phyloP scores from a whole-genome alignment of 2,329 filamentous ascomycete species.

The Xylaria arbuscula region DNA sequence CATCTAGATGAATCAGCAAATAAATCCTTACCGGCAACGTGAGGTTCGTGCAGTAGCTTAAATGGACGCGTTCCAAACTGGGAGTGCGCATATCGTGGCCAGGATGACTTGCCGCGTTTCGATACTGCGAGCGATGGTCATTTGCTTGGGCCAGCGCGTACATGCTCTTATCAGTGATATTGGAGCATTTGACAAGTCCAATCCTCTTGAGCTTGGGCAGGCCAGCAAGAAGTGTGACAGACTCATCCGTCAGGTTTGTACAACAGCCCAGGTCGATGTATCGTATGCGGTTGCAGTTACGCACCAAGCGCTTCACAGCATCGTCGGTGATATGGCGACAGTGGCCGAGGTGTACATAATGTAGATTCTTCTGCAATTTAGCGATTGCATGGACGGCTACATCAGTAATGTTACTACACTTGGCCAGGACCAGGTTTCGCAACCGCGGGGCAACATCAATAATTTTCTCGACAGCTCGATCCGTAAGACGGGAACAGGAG shows the following conservation, averaged over 20 bases:
- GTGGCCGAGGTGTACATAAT: constrained; percentile 96
- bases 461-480: constrained; percentile 88
- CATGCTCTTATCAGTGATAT: constrained; percentile 91
- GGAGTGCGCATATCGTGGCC: constrained; percentile 65
- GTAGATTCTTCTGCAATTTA: constrained; percentile 91
- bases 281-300: constrained; percentile 88
- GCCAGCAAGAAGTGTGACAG: constrained; percentile 83
- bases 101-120: constrained; percentile 60
- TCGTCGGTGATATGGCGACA: constrained; percentile 91
- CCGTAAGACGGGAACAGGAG: constrained; percentile 84
- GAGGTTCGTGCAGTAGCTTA: constrained; percentile 92
- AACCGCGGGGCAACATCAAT: constrained; percentile 86
- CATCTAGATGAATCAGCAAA: neutral
- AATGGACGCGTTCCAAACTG: constrained; percentile 90
- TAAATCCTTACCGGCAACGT: constrained; percentile 74
- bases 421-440: constrained; percentile 91
- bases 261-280: constrained; percentile 99
- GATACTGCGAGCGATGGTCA: constrained; percentile 61
- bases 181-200: constrained; percentile 91
- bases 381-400: constrained; percentile 87
- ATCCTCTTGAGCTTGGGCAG: constrained; percentile 95
- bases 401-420: constrained; percentile 94
- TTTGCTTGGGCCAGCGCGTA: constrained; percentile 81
- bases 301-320: constrained; percentile 85
- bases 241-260: constrained; percentile 84